Base-by-base conservation (phyloP, 2,329 filamentous ascomycete species). In the Fusarium tupiense region DNA sequence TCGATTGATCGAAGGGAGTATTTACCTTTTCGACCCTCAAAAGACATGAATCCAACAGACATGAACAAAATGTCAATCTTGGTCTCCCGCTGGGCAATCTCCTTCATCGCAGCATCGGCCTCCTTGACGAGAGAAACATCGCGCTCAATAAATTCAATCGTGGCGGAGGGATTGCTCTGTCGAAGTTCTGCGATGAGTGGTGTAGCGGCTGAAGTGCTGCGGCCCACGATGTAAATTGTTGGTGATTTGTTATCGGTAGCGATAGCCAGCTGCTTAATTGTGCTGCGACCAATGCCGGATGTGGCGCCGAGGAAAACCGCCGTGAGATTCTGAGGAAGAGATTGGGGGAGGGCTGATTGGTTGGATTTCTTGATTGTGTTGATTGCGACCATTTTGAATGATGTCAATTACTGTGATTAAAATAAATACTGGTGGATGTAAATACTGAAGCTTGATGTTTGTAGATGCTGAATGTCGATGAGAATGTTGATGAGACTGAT, bases 71-170 rank as follows among this genome's bases (percentile, higher is more conserved):
- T 71, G 60, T 88, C 87, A 31, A 88, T 77, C 26, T 82, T 81
- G 13, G 73, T 74, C 67, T 88, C 86, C 2, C 81, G 82, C 6
- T 74, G 64, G 33, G 79, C 80, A 53, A 90, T 85, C 31, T 85
- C 77, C 8, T 83, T 41, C 59, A 66, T 77, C 31, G 85, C 88
- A 1, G 84, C 82, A 4, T 80, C 76, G 64, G 89, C 87, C 11
- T 89, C 86, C n/a, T 85, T 85, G 10, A 90, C 79, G 0, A 89
- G 80, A 1, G 84, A 86, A 22, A 87, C 81, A 69, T 90, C 88
- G 6, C 81, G 81, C 37, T 85, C 82, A 33, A 89, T 82, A 73
- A 89, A 89, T 26, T 81, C 79, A 60, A 86, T 81, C 6, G 78
- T 80, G 1, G 84, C 88, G 1, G 81, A 78, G 0, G 84, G 81